Evolutionary conservation across 305 asterid species (phyloP).

Genomic region (Caryopteris hybrid): DNA sequence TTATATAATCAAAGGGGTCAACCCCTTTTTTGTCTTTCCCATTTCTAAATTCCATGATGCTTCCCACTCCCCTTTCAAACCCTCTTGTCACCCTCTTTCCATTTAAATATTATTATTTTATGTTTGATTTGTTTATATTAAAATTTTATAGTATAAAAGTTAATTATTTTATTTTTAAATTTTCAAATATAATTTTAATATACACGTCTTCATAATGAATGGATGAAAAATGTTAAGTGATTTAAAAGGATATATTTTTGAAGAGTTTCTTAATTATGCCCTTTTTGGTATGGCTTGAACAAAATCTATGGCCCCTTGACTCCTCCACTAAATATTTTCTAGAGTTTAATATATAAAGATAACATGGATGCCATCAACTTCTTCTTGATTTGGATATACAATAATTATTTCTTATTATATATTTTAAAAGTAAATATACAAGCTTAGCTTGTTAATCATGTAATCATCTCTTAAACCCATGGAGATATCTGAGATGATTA

Average conservation of each 20-base stretch:
- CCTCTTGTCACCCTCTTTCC: no score
- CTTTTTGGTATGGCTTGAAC: slow-evolving; percentile 29
- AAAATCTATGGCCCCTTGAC: slow-evolving; percentile 57
- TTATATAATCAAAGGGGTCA: slow-evolving; percentile 28
- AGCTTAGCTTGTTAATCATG: no score
- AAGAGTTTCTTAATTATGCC: neutral
- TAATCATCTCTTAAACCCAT: no score
- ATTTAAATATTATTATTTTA: no score
- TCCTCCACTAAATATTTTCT: slow-evolving; percentile 47
- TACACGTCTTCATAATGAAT: no score
- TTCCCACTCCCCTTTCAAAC: slow-evolving; percentile 29
- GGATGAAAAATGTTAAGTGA: no score
- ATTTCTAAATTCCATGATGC: slow-evolving; percentile 50
- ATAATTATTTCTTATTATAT: neutral
- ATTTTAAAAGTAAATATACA: slow-evolving; percentile 11
- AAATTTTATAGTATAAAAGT: no score
- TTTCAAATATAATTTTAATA: no score
- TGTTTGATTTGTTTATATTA: no score
- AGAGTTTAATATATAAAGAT: slow-evolving; percentile 18
- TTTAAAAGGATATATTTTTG: neutral
- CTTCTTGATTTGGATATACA: neutral
- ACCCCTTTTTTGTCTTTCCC: slow-evolving; percentile 39
- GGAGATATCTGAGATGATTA: no score
- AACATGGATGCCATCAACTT: slow-evolving; percentile 17
- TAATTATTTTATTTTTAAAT: no score